A percentile compares a stretch with the other conserved stretches of the same genome.
These are phyloP conservation scores for Peniophora sp. DNA, from an alignment of 1,284 basidiomycete species.

Conservation along the genomic window DNA sequence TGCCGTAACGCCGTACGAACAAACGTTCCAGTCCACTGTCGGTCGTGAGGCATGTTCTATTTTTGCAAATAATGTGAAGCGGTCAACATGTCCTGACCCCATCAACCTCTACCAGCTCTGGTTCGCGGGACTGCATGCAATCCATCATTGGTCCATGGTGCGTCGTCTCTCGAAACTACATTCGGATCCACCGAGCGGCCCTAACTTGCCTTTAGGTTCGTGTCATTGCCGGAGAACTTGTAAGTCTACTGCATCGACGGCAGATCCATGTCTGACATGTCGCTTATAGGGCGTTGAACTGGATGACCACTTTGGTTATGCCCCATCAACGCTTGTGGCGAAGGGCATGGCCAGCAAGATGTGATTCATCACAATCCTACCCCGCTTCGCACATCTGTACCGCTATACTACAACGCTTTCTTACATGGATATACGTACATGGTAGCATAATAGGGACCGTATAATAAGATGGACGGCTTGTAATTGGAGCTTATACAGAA, in stretches of 20 bases:
- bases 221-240: constrained; percentile 73
- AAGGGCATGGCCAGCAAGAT: constrained; percentile 44
- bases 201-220: too few species aligned
- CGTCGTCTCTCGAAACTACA: too few species aligned
- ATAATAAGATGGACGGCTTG: too few species aligned
- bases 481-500: too few species aligned
- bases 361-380: constrained; percentile 9
- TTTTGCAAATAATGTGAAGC: too few species aligned
- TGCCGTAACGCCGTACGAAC: constrained; percentile 71
- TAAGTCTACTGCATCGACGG: constrained; percentile 24
- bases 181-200: too few species aligned
- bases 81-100: too few species aligned
- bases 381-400: neutral
- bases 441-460: neutral
- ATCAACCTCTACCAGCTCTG: too few species aligned
- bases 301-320: constrained; percentile 71
- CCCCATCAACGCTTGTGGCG: constrained; percentile 72
- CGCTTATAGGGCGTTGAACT: constrained; percentile 48
- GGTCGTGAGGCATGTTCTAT: constrained; percentile 60
- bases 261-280: neutral
- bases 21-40: constrained; percentile 69
- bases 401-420: neutral
- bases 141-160: constrained; percentile 84
- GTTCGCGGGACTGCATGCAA: constrained; percentile 78
- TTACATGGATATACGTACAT: neutral